Percentiles rank a stretch among this genome's conserved stretches.
These are phyloP conservation scores for Spathaspora sp. DNA, from an alignment of 1,139 yeast genomes.

Conservation along the genomic window DNA sequence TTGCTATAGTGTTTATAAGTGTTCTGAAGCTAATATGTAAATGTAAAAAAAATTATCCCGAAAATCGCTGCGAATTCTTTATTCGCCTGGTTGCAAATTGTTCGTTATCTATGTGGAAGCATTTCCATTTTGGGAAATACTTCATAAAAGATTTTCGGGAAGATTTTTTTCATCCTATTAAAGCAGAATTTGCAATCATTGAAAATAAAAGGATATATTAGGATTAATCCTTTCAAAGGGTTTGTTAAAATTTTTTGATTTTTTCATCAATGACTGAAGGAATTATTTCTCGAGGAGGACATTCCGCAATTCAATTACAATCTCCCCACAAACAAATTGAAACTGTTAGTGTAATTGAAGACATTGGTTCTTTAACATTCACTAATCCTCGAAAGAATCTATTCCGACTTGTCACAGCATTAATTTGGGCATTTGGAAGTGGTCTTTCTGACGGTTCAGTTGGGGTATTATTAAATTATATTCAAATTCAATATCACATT, in stretches of 20 bases:
- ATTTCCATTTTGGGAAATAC: neutral
- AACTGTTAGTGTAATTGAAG: neutral
- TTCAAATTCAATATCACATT: constrained; percentile 36
- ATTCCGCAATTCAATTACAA: neutral
- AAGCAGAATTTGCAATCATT: too few relatives aligned
- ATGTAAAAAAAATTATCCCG: neutral
- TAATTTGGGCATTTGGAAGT: constrained; percentile 38
- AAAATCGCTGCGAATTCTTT: neutral
- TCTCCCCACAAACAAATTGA: neutral
- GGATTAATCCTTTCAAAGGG: too few relatives aligned
- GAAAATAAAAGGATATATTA: too few relatives aligned
- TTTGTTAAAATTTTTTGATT: too few relatives aligned
- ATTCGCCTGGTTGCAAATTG: neutral
- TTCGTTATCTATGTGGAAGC: neutral
- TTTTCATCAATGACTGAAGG: neutral
- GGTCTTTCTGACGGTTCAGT: constrained; percentile 50
- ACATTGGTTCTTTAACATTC: neutral
- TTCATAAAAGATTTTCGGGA: neutral
- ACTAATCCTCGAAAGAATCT: constrained; percentile 44
- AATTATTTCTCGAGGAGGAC: neutral
- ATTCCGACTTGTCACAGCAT: constrained; percentile 40
- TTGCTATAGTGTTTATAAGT: too few relatives aligned
- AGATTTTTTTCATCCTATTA: neutral
- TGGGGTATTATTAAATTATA: constrained; percentile 47
- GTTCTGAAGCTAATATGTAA: too few relatives aligned